Conservation (phyloP, 495 filamentous ascomycete species). For the Aspergillus conjunctus region DNA sequence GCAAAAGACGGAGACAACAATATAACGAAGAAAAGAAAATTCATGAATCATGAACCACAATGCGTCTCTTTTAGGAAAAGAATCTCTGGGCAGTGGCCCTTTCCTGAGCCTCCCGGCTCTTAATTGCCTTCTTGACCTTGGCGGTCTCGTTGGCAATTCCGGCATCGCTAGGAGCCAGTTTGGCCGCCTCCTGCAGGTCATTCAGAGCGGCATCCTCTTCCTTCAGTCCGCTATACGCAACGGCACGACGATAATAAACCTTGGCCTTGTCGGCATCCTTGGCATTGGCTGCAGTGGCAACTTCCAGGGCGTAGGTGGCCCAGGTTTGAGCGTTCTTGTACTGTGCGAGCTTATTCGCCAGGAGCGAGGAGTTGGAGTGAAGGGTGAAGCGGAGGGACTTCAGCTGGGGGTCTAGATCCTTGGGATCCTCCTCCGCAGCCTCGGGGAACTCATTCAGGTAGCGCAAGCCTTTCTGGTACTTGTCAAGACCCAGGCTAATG, state of each 20-base stretch:
- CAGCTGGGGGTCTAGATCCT: slow-evolving; percentile 65
- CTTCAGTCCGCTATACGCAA: slow-evolving; percentile 71
- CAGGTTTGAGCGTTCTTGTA: slow-evolving; percentile 67
- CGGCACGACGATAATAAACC: slow-evolving; percentile 79
- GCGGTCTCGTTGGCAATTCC: slow-evolving; percentile 74
- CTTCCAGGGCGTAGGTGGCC: slow-evolving; percentile 73
- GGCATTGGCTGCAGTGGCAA: slow-evolving; percentile 54
- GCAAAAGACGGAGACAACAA: slow-evolving; percentile 16
- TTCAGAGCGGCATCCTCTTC: slow-evolving; percentile 82
- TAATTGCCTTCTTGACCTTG: slow-evolving; percentile 71
- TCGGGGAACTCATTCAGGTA: slow-evolving; percentile 90
- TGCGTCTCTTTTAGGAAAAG: slow-evolving; percentile 55
- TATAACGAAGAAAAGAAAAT: slow-evolving; percentile 15
- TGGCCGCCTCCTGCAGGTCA: slow-evolving; percentile 75
- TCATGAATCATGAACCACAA: slow-evolving; percentile 40
- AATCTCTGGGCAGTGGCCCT: slow-evolving; percentile 88
- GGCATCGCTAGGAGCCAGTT: slow-evolving; percentile 74
- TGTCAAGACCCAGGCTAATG: slow-evolving; percentile 71
- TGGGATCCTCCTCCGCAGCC: slow-evolving; percentile 63
- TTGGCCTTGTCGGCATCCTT: slow-evolving; percentile 83
- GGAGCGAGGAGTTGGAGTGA: slow-evolving; percentile 74
- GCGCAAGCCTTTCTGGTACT: slow-evolving; percentile 97
- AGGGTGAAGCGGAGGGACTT: slow-evolving; percentile 74
- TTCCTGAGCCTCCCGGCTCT: slow-evolving; percentile 77
- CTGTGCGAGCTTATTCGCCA: slow-evolving; percentile 77